phyloP scores from a whole-genome alignment of 495 filamentous ascomycete species.

The Zalerion maritima region DNA sequence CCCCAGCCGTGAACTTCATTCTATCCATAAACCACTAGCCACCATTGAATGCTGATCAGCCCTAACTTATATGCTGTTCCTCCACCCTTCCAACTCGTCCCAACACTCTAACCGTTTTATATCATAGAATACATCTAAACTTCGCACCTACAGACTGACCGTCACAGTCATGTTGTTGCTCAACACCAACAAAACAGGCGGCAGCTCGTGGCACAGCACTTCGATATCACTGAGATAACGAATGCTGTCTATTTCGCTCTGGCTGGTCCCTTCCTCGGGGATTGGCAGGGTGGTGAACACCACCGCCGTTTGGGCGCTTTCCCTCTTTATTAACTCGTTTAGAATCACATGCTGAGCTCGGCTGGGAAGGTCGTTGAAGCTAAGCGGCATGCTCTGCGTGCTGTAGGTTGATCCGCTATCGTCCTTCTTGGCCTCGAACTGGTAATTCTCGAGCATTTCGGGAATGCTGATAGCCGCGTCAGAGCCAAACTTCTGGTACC shows the following conservation, averaged over 20 bases:
- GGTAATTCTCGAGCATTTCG: constrained; percentile 19
- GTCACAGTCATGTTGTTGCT: constrained; percentile 88
- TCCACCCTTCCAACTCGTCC: too few species aligned
- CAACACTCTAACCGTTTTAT: too few species aligned
- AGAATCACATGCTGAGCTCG: constrained; percentile 73
- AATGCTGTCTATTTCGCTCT: constrained; percentile 51
- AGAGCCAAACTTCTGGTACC: constrained; percentile 7
- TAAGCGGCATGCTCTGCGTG: constrained; percentile 47
- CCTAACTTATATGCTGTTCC: too few species aligned
- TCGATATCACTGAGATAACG: constrained; percentile 66
- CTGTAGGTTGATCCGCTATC: constrained; percentile 42
- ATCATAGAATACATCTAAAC: too few species aligned
- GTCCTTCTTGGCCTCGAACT: constrained; percentile 10
- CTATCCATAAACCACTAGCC: too few species aligned
- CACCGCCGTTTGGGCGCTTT: constrained; percentile 61
- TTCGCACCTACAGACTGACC: constrained; percentile 65
- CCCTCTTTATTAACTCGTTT: constrained; percentile 63
- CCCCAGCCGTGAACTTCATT: too few species aligned
- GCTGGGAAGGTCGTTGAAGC: constrained; percentile 73
- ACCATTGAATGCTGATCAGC: too few species aligned
- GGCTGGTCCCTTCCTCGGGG: constrained; percentile 57
- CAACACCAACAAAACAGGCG: constrained; percentile 64
- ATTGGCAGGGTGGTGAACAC: constrained; percentile 72
- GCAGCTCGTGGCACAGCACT: constrained; percentile 51
- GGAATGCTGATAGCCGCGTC: constrained; percentile 22